Evolutionary conservation across 164 flowering plant genomes (phyloP).

Genomic region (Malania oleifera): DNA sequence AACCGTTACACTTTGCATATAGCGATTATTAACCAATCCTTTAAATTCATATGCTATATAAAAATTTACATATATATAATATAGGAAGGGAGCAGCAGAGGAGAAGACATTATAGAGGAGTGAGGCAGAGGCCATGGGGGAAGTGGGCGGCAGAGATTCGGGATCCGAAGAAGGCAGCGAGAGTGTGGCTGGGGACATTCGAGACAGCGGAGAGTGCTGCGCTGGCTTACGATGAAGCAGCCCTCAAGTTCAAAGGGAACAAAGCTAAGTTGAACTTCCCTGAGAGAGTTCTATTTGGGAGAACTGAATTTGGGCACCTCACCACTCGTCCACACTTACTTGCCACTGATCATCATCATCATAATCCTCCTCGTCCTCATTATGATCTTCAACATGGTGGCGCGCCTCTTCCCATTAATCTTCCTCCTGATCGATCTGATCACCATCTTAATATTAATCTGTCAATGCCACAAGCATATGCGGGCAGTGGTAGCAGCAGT

Average conservation of each 20-base stretch:
- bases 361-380: slow-evolving; percentile 4
- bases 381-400: no score
- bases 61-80: background rate
- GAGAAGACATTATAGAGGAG: slow-evolving; percentile 76
- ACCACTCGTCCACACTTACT: slow-evolving; percentile 15
- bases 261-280: slow-evolving; percentile 85
- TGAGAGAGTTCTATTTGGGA: slow-evolving; percentile 51
- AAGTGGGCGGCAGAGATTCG: slow-evolving; percentile 90
- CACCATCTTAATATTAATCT: no score
- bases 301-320: slow-evolving; percentile 22
- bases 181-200: slow-evolving; percentile 83
- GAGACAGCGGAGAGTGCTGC: slow-evolving; percentile 80
- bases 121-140: slow-evolving; percentile 84
- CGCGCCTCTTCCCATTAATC: no score
- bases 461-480: slow-evolving; percentile 14
- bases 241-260: slow-evolving; percentile 66
- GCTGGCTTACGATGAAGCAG: slow-evolving; percentile 73
- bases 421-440: no score
- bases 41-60: no score
- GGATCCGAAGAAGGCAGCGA: slow-evolving; percentile 72
- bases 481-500: no score
- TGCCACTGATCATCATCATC: background rate
- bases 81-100: slow-evolving; percentile 18
- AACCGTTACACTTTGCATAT: no score
- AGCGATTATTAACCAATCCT: no score